phyloP scores from a whole-genome alignment of 345 rosid genomes.

The Eucalyptus viminalis region DNA sequence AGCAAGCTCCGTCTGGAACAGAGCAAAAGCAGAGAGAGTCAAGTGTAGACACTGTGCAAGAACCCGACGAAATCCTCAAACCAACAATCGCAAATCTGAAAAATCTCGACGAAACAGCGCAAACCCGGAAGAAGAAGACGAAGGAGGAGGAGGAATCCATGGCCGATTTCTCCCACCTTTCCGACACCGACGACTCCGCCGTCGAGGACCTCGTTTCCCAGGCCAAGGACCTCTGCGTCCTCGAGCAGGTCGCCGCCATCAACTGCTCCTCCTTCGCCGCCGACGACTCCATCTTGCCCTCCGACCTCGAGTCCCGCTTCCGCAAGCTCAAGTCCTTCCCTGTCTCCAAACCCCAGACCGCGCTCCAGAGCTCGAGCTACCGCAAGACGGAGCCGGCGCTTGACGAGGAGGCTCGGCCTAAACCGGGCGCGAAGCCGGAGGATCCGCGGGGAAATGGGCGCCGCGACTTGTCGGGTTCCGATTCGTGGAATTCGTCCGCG shows the following conservation, averaged over 20 bases:
- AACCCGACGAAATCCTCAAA: background rate
- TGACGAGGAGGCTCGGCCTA: background rate
- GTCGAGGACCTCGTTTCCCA: slow-evolving; percentile 67
- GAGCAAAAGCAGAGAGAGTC: background rate
- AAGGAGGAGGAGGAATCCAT: background rate
- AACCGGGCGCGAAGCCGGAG: background rate
- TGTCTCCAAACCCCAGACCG: slow-evolving; percentile 7
- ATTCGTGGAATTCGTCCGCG: background rate
- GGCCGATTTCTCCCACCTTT: slow-evolving; percentile 54
- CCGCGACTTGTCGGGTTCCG: background rate
- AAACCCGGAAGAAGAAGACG: background rate
- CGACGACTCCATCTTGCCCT: slow-evolving; percentile 35
- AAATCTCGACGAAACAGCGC: background rate
- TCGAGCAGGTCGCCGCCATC: slow-evolving; percentile 68
- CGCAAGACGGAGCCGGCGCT: background rate
- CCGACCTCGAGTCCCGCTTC: slow-evolving; percentile 68
- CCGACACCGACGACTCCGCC: slow-evolving; percentile 74
- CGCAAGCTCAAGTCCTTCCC: slow-evolving; percentile 68
- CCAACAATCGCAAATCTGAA: background rate
- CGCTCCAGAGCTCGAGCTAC: background rate
- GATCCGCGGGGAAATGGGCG: background rate
- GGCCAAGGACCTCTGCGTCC: slow-evolving; percentile 52
- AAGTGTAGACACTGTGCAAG: background rate
- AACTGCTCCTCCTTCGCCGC: slow-evolving; percentile 41
- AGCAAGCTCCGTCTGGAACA: background rate